Evolutionary conservation across 1,139 yeast genomes (phyloP).

Genomic region (Saccharomyces uvarum): DNA sequence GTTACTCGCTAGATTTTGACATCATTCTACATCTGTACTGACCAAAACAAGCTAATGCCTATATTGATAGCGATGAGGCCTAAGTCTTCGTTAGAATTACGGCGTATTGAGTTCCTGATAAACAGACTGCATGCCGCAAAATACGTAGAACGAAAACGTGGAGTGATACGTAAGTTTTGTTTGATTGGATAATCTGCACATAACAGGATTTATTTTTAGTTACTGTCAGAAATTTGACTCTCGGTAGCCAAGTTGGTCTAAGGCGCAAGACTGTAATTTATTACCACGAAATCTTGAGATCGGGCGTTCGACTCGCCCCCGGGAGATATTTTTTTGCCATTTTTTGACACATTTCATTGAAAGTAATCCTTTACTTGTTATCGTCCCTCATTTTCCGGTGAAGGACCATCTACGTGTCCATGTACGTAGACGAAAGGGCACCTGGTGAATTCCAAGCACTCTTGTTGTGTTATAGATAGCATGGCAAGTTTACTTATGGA

Average conservation of each 20-base stretch:
- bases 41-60: not conserved
- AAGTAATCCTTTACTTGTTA: not conserved
- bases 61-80: no score
- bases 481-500: not conserved
- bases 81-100: no score
- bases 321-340: constrained; percentile 13
- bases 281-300: constrained; percentile 19
- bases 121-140: no score
- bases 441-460: not conserved
- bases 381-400: not conserved
- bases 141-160: no score
- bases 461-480: not conserved
- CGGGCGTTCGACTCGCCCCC: constrained; percentile 28
- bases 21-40: not conserved
- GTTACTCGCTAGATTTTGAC: not conserved
- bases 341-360: not conserved
- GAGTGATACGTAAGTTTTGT: no score
- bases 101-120: not conserved
- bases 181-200: no score
- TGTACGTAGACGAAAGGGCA: not conserved
- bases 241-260: constrained; percentile 28
- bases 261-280: constrained; percentile 27
- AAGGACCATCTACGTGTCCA: not conserved
- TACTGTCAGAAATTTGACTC: constrained; percentile 5
- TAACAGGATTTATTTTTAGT: not conserved